Percentiles rank a stretch among this genome's conserved stretches.
phyloP scores from a whole-genome alignment of 116 monocot genomes.

The Posidonia oceanica region DNA sequence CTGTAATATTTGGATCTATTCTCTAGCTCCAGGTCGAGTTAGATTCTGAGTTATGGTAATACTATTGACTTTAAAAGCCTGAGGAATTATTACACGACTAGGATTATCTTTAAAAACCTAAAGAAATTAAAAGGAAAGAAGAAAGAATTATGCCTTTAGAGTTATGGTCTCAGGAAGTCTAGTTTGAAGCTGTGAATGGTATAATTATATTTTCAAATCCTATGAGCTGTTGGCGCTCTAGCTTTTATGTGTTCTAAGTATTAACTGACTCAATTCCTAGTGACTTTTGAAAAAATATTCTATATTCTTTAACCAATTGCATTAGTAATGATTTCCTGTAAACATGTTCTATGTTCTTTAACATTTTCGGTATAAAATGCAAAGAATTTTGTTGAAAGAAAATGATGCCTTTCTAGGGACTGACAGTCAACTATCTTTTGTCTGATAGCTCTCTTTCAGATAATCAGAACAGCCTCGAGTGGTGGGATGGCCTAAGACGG shows the following conservation, averaged over 20 bases:
- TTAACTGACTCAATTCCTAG: neutral
- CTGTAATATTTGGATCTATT: no score
- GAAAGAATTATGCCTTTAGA: neutral
- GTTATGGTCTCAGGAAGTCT: neutral
- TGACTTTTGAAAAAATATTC: no score
- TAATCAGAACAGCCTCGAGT: slow-evolving; percentile 8
- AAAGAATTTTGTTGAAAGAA: no score
- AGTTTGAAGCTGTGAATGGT: neutral
- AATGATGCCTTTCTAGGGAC: neutral
- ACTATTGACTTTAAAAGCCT: no score
- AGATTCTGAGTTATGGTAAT: no score
- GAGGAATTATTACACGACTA: no score
- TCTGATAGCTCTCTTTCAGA: slow-evolving; percentile 8
- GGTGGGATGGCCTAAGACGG: neutral
- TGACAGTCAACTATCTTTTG: neutral
- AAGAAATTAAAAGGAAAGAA: neutral
- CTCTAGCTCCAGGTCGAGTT: no score
- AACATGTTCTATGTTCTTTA: no score
- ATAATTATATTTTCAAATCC: neutral
- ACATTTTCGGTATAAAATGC: no score
- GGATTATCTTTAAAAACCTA: no score
- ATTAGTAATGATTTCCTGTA: no score
- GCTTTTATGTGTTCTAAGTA: neutral
- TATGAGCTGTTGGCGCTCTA: neutral
- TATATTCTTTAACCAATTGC: no score